These are phyloP conservation scores for Penicillium oxalicum DNA, from an alignment of 2,329 filamentous ascomycete species.

Conservation along the genomic window DNA sequence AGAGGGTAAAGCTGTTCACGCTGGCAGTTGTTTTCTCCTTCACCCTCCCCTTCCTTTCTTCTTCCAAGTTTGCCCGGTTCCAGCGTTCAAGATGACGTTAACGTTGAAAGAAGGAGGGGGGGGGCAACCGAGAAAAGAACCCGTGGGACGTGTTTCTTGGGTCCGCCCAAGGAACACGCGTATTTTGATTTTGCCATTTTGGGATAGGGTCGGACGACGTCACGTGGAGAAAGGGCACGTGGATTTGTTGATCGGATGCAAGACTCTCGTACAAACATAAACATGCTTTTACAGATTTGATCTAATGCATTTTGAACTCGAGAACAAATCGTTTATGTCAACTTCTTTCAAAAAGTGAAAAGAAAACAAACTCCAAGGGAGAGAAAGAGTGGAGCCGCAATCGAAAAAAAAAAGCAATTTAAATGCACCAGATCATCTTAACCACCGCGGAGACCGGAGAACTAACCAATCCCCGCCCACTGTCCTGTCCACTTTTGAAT, in stretches of 20 bases:
- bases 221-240: slow-evolving; percentile 10
- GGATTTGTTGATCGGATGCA: neutral
- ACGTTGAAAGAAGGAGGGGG: neutral
- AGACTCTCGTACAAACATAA: no score
- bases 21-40: no score
- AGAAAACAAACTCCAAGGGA: neutral
- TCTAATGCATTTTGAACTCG: neutral
- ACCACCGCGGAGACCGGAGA: no score
- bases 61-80: slow-evolving; percentile 13
- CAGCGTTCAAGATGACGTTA: neutral
- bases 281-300: no score
- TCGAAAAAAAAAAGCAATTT: no score
- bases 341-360: neutral
- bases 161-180: slow-evolving; percentile 12
- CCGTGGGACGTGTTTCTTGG: neutral
- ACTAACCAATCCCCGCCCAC: no score
- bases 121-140: neutral
- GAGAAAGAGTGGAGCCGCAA: neutral
- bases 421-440: no score
- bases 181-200: slow-evolving; percentile 24
- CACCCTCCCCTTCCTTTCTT: slow-evolving; percentile 3
- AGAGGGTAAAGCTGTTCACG: no score
- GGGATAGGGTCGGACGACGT: slow-evolving; percentile 12
- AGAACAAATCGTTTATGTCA: no score
- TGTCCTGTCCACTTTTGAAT: neutral